Evolutionary conservation across 345 rosid genomes (phyloP), one percentile per base, ranked within the genome.

Genomic region (Citrus australasica): DNA sequence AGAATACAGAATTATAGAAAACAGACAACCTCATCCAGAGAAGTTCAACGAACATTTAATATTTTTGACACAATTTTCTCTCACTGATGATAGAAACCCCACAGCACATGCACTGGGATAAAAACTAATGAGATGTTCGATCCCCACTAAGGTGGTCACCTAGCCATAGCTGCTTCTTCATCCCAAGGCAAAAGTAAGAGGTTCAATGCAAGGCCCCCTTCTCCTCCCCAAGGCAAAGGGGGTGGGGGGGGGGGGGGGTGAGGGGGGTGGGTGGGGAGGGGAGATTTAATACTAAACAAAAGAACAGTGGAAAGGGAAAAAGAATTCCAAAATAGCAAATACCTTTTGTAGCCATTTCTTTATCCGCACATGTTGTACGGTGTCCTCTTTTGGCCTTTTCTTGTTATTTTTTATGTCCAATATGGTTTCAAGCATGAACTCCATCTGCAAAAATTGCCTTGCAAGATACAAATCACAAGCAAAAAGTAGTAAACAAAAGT

Each of bases 341-440:
- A 95, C 99, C 93, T 95, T 95, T 73, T 92, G 98, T 65, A 95
- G 87, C 99, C 99, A 95, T 82, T 92, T 95, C 84, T 92, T 94
- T 22, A 95, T 92, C 81, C 95, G 85, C 7, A 92, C 87, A 76
- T 90, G 91, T 55, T 86, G 93, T 42, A 81, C 78, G 0, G 89
- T 81, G 76, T 95, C 99, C 82, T 94, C 97, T 79, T 84, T 91
- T 8, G 92, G 78, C 86, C 85, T 92, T 84, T 83, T 85, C 84
- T 90, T 95, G 84, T 95, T 95, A 87, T 95, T 95, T 87, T 95
- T 95, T 59, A 95, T 93, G 69, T 95, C 97, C 32, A 88, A 83
- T 81, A 95, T 92, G 73, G 92, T 94, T 86, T 94, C 97, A 69
- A 95, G 97, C 98, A 95, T 91, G 82, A 90, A 91, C 82, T 92